Conservation (phyloP, 345 rosid genomes). For the Eucalyptus pauciflora region DNA sequence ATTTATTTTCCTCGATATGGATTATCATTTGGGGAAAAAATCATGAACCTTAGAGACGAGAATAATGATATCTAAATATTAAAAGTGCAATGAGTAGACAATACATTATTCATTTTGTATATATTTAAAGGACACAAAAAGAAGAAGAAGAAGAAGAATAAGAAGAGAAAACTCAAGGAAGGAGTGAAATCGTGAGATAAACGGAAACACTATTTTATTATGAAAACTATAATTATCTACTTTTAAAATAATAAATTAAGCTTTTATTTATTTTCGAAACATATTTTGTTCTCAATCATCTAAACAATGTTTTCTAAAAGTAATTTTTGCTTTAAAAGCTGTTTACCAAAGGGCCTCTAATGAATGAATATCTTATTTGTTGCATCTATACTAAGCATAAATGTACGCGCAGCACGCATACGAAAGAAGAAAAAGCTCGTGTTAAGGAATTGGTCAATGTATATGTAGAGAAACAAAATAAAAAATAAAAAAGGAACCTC, state of each 20-base stretch:
- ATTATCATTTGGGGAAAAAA: background rate
- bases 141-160: no score
- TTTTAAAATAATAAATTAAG: background rate
- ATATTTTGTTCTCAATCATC: background rate
- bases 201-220: background rate
- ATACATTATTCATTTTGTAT: background rate
- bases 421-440: background rate
- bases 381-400: background rate
- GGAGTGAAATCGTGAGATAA: background rate
- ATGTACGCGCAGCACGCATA: background rate
- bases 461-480: background rate
- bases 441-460: background rate
- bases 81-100: background rate
- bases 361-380: background rate
- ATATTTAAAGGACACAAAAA: background rate
- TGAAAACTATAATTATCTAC: background rate
- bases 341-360: background rate
- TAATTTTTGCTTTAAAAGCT: background rate
- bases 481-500: background rate
- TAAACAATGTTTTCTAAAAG: background rate
- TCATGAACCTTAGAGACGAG: background rate
- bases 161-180: background rate
- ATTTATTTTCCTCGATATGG: background rate
- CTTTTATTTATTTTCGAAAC: background rate
- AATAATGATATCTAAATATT: background rate